Conservation (phyloP, 768 basidiomycete species). For the Trametes cubensis region DNA sequence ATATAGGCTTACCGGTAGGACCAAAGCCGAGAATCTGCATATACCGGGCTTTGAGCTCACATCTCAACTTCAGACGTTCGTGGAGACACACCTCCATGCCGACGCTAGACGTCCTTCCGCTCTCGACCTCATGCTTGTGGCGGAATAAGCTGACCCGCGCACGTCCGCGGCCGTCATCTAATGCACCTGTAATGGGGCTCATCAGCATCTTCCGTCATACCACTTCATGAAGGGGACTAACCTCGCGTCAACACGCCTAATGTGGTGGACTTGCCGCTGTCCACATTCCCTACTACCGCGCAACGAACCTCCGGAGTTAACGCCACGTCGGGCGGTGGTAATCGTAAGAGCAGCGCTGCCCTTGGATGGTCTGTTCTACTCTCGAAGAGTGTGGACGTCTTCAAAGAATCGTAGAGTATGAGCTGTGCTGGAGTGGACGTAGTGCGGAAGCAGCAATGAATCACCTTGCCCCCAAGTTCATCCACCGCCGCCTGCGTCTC, state of each 20-base stretch:
- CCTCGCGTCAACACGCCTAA: constrained; percentile 95
- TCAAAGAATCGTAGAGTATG: not conserved
- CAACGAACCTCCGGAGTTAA: constrained; percentile 91
- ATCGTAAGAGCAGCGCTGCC: constrained; percentile 62
- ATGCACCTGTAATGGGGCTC: constrained; percentile 48
- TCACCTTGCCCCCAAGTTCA: constrained; percentile 81
- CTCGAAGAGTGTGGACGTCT: constrained; percentile 64
- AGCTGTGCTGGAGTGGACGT: not conserved
- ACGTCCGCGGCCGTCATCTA: constrained; percentile 81
- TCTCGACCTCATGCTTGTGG: constrained; percentile 97
- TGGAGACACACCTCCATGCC: constrained; percentile 85
- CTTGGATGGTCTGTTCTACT: constrained; percentile 52
- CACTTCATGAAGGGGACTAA: constrained; percentile 29
- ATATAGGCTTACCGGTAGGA: constrained; percentile 72
- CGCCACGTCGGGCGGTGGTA: constrained; percentile 76
- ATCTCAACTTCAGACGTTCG: not conserved
- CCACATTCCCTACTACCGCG: constrained; percentile 94
- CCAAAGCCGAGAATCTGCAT: constrained; percentile 85
- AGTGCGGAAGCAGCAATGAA: not conserved
- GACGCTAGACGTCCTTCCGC: constrained; percentile 91
- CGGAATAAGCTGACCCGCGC: constrained; percentile 90
- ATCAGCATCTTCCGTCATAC: not conserved
- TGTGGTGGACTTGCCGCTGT: constrained; percentile 93
- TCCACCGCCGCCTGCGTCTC: constrained; percentile 57
- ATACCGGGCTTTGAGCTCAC: not conserved